Evolutionary conservation across 495 filamentous ascomycete species (phyloP), one percentile per base, ranked within the genome.

Genomic region (Neurospora terricola): DNA sequence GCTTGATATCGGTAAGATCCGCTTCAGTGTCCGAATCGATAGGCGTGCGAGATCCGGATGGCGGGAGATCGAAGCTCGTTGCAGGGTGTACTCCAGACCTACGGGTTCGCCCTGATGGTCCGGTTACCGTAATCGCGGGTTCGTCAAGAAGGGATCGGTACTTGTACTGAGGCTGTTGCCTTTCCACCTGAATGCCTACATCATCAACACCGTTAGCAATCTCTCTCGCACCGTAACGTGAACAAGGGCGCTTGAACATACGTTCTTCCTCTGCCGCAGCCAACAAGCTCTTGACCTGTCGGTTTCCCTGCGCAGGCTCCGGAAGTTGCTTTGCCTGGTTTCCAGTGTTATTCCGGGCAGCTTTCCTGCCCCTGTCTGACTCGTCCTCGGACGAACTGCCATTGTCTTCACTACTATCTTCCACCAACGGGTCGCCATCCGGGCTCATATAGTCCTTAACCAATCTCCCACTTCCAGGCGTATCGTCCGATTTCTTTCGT

Each of bases 1-100:
- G 88, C 75, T 90, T 90, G 71, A 98, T 92, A 75, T 97, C 95
- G 14, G 86, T 88, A 9, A 94, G 81, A 72, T 97, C 94, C 3
- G 88, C 91, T 80, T 99, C 94, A 21, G 92, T 89, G 70, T 98
- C 96, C 9, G 94, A 96, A 71, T 91, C 91, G 45, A 93, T 87
- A 2, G 95, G 93, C 1, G 93, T 97, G 36, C 90, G 90, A 5
- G 87, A 82, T 4, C 88, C 90, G 1, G 72, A 37, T 6, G 88
- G 85, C 38, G 83, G 81, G 38, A 87, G 75, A 74, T 97, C 95
- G 78, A 91, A 97, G 76, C 88, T 94, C 11, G 91, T 95, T 34
- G 86, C 86, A 2, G 94, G 96, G 81, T 95, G 95, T 11, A 98
- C 89, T 3, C 88, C 87, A 21, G 88, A 82, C 73, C 88, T 93